phyloP scores from a whole-genome alignment of 169 alveolate genomes.

The Amoebophrya sp. region DNA sequence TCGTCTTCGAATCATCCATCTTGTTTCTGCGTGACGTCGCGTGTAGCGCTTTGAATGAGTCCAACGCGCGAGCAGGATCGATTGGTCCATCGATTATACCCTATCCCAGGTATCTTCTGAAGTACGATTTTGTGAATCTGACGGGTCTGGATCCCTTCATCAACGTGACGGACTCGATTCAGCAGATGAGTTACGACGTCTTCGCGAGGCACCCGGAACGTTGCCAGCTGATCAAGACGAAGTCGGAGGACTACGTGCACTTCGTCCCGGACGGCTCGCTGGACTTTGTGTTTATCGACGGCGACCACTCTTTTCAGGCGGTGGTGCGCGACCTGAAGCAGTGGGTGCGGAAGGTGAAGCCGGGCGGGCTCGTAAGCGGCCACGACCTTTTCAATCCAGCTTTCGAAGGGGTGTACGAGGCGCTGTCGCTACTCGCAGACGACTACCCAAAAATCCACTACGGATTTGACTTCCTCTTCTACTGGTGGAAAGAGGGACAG shows the following conservation, averaged over 20 bases:
- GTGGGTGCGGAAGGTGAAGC: not conserved
- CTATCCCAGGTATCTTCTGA: not conserved
- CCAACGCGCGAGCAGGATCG: no score
- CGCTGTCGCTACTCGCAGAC: not conserved
- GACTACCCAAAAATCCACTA: not conserved
- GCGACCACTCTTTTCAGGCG: not conserved
- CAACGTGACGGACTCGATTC: not conserved
- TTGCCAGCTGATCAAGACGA: not conserved
- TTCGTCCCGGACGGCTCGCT: not conserved
- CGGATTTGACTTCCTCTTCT: not conserved
- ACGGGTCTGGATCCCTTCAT: not conserved
- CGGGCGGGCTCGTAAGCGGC: not conserved
- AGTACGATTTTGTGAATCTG: not conserved
- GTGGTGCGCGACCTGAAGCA: not conserved
- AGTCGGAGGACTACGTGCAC: not conserved
- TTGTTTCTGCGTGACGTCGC: no score
- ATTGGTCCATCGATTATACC: no score
- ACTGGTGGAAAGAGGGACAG: slow-evolving; percentile 1
- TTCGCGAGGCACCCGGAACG: not conserved
- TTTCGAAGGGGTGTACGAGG: not conserved
- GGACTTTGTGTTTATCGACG: not conserved
- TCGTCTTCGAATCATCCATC: no score
- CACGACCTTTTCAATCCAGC: not conserved
- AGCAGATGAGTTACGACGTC: not conserved
- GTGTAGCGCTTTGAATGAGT: no score